phyloP scores from a whole-genome alignment of 2,329 filamentous ascomycete species.

The Stagonosporopsis chrysanthemi region DNA sequence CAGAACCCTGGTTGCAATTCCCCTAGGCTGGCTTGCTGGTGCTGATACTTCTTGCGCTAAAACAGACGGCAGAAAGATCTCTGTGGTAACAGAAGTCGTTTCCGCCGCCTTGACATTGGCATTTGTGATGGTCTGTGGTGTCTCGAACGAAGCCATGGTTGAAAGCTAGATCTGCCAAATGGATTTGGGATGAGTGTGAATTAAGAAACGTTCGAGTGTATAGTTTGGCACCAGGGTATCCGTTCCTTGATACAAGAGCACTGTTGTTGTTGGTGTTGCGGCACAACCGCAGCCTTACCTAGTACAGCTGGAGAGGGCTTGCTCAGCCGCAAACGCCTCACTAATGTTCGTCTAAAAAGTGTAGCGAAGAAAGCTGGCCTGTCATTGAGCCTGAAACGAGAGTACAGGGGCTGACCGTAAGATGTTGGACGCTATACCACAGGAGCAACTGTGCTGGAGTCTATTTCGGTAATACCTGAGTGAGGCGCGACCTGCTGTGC shows the following conservation, averaged over 20 bases:
- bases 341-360: constrained; percentile 1
- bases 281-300: constrained; percentile 5
- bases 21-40: constrained; percentile 3
- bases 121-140: not conserved
- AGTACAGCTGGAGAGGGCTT: not conserved
- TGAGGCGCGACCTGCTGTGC: constrained; percentile 3
- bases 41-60: not conserved
- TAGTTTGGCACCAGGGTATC: not conserved
- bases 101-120: not conserved
- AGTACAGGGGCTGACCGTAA: constrained; percentile 4
- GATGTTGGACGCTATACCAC: not conserved
- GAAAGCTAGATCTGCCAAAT: not conserved
- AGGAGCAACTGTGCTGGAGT: not conserved
- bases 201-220: not conserved
- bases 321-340: constrained; percentile 22
- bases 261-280: constrained; percentile 3
- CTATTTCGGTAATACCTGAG: not conserved
- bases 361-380: not conserved
- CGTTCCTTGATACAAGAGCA: constrained; percentile 2
- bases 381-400: constrained; percentile 6
- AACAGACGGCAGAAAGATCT: not conserved
- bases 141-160: constrained; percentile 10
- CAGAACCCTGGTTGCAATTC: constrained; percentile 27
- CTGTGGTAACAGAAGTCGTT: not conserved
- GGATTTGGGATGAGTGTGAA: not conserved